Base-by-base conservation (phyloP, 495 filamentous ascomycete species). In the Staphylotrichum longicolle region DNA sequence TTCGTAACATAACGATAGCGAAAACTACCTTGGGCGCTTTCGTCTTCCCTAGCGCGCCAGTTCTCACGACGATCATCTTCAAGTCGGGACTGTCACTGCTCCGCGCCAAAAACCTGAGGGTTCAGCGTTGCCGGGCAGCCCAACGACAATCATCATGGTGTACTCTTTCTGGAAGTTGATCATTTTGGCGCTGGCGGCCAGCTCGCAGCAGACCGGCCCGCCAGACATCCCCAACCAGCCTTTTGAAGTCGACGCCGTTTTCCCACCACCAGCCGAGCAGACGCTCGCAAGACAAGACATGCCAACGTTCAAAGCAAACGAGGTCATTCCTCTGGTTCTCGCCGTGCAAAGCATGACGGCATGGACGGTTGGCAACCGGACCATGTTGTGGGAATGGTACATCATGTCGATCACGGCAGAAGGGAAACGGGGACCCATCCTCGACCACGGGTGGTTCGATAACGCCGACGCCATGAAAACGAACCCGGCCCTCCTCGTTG, bases 191-290 rank as follows among this genome's bases (percentile, higher is more conserved):
- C 20, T 27, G 1, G 20, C 20, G 20, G 20, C 20, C 20, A 27
- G 20, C 20, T 27, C 20, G 20, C 20, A 27, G 20, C 20, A 27
- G 20, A 27, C 20, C 1, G 20, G 20, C 1, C 20, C 20, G 20
- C 20, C 20, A 27, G 20, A 27, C 20, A 27, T 27, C 20, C 20
- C 20, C 20, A 1, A 27, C 20, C 20, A 27, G 1, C 20, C 20
- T 27, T 54, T 54, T 42, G 52, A 54, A 54, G 15, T 54, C 52
- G 52, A 54, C 52, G 14, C n/a, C 37, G 20, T 54, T 14, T 54
- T 54, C 37, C 52, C 52, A 15, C 37, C 12, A 37, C 11, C 11
- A 7, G n/a, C 9, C 20, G 30, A 32, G 47, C 44, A 46, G 12
- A 46, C 44, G 12, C 15, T 46, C 44, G 44, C 44, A 11, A 46